Percentiles rank a stretch among this genome's conserved stretches.
Evolutionary conservation across 176 grass and related monocot genomes (phyloP).

Genomic region (Phoenix roebelenii): DNA sequence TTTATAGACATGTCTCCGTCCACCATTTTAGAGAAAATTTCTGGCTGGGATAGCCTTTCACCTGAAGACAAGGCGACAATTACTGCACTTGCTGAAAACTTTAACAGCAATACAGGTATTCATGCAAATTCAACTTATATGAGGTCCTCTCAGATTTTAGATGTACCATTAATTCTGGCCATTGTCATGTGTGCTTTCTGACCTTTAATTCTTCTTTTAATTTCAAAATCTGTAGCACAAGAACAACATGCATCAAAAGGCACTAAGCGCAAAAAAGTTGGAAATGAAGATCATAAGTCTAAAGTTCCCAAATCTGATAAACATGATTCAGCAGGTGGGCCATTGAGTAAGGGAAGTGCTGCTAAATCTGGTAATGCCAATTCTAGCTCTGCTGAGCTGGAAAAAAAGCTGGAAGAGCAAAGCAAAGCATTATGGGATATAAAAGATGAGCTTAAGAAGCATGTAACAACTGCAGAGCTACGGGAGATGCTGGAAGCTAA

Average conservation of each 20-base stretch:
- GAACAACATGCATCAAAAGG: conserved; percentile 47
- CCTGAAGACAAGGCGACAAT: conserved; percentile 52
- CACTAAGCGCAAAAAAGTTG: conserved; percentile 57
- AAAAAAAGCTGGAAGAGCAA: conserved; percentile 65
- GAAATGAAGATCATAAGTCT: conserved; percentile 16
- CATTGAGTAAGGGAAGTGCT: conserved; percentile 25
- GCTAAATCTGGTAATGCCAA: conserved; percentile 23
- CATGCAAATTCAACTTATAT: conserved; percentile 13
- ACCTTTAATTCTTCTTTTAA: no score
- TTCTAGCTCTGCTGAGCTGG: conserved; percentile 34
- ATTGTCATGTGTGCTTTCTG: no score
- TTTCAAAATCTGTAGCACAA: neutral
- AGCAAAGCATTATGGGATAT: conserved; percentile 79
- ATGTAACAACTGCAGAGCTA: conserved; percentile 66
- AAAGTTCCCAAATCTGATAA: conserved; percentile 51
- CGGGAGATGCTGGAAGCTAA: conserved; percentile 83
- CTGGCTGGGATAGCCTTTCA: conserved; percentile 65
- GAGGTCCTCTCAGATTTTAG: conserved; percentile 4
- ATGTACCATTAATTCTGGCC: neutral
- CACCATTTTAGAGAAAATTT: conserved; percentile 52
- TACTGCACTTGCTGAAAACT: conserved; percentile 46
- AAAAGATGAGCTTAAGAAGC: conserved; percentile 81
- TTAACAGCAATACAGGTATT: conserved; percentile 31
- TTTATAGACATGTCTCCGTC: conserved; percentile 63
- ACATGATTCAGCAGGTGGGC: conserved; percentile 31